phyloP scores from a whole-genome alignment of 306 rosid genomes.

The Gastrolobium bilobum region DNA sequence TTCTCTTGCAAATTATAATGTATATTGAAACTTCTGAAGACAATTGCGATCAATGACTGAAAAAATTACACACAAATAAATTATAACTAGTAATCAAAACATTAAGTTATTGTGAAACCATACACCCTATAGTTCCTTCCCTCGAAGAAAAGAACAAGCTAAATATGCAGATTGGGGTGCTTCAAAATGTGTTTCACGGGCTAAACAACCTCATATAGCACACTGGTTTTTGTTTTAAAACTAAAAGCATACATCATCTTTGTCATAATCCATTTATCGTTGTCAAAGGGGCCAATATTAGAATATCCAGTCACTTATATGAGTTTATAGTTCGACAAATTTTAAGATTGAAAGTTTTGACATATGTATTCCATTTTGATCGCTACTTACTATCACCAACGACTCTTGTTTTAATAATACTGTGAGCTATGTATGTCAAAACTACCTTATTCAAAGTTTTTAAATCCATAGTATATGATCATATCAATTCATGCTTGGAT shows the following conservation, averaged over 20 bases:
- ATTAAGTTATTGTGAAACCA: background rate
- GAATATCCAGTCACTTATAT: conserved; percentile 18
- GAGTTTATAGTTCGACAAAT: conserved; percentile 33
- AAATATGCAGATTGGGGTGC: conserved; percentile 25
- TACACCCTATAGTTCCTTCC: background rate
- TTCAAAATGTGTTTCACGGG: conserved; percentile 39
- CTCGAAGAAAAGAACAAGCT: conserved; percentile 7
- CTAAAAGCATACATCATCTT: background rate
- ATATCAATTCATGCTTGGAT: background rate
- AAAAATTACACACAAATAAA: background rate
- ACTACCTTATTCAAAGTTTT: conserved; percentile 41
- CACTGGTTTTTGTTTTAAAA: conserved; percentile 45
- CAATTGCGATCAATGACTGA: background rate
- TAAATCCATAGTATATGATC: conserved; percentile 30
- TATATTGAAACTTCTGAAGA: background rate
- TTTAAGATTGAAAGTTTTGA: conserved; percentile 7
- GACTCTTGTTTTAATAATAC: conserved; percentile 42
- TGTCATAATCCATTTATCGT: conserved; percentile 41
- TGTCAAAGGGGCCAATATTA: conserved; percentile 24
- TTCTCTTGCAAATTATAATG: background rate
- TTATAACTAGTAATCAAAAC: background rate
- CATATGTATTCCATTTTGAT: conserved; percentile 17
- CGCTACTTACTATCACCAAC: conserved; percentile 11
- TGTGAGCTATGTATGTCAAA: conserved; percentile 47
- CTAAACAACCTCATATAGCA: conserved; percentile 48